Evolutionary conservation across 1,284 basidiomycete species (phyloP).

Genomic region (Xerocomus amazonicus): DNA sequence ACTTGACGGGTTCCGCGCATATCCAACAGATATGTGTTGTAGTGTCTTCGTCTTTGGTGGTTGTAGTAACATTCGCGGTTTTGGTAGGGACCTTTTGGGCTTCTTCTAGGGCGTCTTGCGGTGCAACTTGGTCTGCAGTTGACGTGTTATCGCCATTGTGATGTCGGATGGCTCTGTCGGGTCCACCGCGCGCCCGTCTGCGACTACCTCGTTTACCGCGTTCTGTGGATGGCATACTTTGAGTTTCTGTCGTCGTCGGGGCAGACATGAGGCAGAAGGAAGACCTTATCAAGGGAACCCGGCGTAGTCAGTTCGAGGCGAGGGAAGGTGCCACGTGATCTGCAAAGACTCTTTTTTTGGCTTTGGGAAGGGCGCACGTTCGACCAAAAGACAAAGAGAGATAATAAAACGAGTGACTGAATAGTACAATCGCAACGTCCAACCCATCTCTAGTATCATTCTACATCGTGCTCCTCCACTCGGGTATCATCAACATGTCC

Average conservation of each 20-base stretch:
- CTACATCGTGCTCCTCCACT: conserved; percentile 14
- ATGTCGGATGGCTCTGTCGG: conserved; percentile 9
- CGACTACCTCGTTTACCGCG: conserved; percentile 15
- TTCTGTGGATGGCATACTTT: not conserved
- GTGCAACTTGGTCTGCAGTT: not conserved
- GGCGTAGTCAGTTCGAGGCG: not conserved
- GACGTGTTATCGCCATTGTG: conserved; percentile 9
- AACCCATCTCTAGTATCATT: conserved; percentile 9
- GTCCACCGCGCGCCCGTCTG: conserved; percentile 21
- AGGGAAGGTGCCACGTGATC: conserved; percentile 12
- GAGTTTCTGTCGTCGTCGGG: conserved; percentile 13
- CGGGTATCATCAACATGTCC: not conserved
- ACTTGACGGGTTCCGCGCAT: conserved; percentile 92
- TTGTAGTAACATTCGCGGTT: not conserved
- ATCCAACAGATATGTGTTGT: conserved; percentile 78
- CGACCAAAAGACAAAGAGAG: too few species aligned
- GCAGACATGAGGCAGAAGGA: conserved; percentile 19
- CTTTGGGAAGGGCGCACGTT: not conserved
- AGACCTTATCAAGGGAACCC: too few species aligned
- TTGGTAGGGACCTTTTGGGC: conserved; percentile 1
- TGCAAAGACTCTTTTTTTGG: too few species aligned
- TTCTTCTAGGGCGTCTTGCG: not conserved
- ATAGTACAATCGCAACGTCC: not conserved
- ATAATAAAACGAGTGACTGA: not conserved
- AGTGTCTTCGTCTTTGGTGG: conserved; percentile 25